Percentiles rank a stretch among this genome's conserved stretches.
These are phyloP conservation scores for Verruconis gallopava DNA, from an alignment of 2,329 filamentous ascomycete genomes.

Conservation along the genomic window DNA sequence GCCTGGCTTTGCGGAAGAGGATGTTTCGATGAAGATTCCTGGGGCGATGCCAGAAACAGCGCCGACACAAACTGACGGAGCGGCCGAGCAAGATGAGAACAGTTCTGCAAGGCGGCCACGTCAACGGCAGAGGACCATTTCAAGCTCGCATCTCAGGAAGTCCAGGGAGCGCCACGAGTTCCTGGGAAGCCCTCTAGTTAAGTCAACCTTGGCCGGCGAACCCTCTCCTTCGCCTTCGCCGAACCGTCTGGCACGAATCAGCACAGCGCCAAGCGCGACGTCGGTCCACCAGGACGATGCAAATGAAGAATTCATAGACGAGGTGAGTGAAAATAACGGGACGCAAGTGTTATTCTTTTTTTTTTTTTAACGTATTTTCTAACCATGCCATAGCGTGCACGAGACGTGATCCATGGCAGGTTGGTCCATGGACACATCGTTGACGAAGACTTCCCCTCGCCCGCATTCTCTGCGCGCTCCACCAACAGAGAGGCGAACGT, in stretches of 20 bases:
- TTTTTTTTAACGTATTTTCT: not conserved
- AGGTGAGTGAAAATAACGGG: constrained; percentile 14
- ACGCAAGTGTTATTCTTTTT: not conserved
- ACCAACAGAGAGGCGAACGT: constrained; percentile 37
- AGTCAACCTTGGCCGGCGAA: constrained; percentile 18
- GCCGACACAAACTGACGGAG: not conserved
- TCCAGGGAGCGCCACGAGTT: constrained; percentile 10
- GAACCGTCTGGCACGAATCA: not conserved
- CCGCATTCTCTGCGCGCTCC: constrained; percentile 51
- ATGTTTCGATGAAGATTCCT: not conserved
- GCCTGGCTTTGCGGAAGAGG: constrained; percentile 9
- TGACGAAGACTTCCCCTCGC: constrained; percentile 80
- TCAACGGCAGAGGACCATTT: not conserved
- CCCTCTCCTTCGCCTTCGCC: constrained; percentile 7
- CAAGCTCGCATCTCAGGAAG: constrained; percentile 1
- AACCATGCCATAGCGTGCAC: constrained; percentile 42
- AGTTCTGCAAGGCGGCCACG: not conserved
- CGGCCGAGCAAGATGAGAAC: not conserved
- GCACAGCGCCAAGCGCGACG: constrained; percentile 2
- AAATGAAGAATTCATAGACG: constrained; percentile 23
- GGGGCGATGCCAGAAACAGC: not conserved
- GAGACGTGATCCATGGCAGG: constrained; percentile 82
- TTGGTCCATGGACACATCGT: constrained; percentile 91
- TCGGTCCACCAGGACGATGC: constrained; percentile 1
- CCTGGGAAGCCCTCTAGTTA: constrained; percentile 20